Conservation (phyloP, 2,329 filamentous ascomycete species). For the Podosphaera xanthii region DNA sequence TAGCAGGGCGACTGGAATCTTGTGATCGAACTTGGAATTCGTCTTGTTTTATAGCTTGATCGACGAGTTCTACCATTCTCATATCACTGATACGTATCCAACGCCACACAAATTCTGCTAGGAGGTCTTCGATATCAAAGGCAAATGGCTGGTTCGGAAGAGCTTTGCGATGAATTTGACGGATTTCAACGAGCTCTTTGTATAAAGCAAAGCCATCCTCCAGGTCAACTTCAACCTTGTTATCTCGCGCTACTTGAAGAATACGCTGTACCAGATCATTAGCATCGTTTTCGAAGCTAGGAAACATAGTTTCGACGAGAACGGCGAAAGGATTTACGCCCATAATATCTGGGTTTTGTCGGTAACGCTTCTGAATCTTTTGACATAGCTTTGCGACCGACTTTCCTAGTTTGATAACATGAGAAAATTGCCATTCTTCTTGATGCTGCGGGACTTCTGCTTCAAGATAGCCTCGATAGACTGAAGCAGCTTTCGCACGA, state of each 20-base stretch:
- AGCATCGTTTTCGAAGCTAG: slow-evolving; percentile 75
- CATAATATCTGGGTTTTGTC: slow-evolving; percentile 70
- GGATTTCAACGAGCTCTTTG: slow-evolving; percentile 64
- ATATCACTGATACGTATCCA: slow-evolving; percentile 70
- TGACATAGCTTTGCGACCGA: slow-evolving; percentile 67
- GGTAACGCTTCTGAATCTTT: slow-evolving; percentile 79
- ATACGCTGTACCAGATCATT: slow-evolving; percentile 67
- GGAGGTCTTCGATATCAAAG: slow-evolving; percentile 66
- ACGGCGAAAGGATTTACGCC: slow-evolving; percentile 43
- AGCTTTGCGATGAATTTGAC: slow-evolving; percentile 53
- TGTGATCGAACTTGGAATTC: slow-evolving; percentile 54
- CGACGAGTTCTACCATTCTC: slow-evolving; percentile 64
- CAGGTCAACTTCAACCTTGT: slow-evolving; percentile 54
- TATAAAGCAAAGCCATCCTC: slow-evolving; percentile 92
- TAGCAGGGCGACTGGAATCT: slow-evolving; percentile 35
- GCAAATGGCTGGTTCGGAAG: slow-evolving; percentile 55
- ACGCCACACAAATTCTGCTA: slow-evolving; percentile 86
- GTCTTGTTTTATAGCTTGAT: slow-evolving; percentile 78
- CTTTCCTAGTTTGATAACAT: slow-evolving; percentile 76
- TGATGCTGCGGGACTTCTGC: slow-evolving; percentile 59
- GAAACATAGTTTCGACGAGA: slow-evolving; percentile 63
- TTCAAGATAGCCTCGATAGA: slow-evolving; percentile 59
- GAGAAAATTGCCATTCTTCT: slow-evolving; percentile 71
- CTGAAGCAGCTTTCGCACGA: slow-evolving; percentile 48
- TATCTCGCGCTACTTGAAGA: slow-evolving; percentile 45